These are phyloP conservation scores for Ophiosphaerella korrae DNA, from an alignment of 2,329 filamentous ascomycete genomes.

Conservation along the genomic window DNA sequence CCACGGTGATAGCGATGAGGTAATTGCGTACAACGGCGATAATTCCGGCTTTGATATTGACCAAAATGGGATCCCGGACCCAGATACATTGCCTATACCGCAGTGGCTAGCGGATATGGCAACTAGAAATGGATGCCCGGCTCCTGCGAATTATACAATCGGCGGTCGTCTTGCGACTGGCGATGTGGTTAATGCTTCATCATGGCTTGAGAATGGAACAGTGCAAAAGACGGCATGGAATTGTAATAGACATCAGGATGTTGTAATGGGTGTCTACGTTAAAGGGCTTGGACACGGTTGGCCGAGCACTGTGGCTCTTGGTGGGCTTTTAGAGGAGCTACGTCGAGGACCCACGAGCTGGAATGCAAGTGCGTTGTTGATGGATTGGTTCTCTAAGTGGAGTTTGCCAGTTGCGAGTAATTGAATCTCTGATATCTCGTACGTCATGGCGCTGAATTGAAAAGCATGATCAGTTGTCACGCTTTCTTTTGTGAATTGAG, in stretches of 20 bases:
- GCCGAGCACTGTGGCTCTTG: slow-evolving; percentile 20
- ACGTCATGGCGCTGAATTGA: too few relatives aligned
- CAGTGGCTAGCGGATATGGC: slow-evolving; percentile 20
- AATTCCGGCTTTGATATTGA: slow-evolving; percentile 2
- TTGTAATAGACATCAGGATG: slow-evolving; percentile 17
- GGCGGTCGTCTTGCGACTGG: too few relatives aligned
- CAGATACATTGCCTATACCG: slow-evolving; percentile 19
- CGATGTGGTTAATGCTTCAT: background rate
- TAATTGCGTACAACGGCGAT: slow-evolving; percentile 30
- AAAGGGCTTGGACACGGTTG: slow-evolving; percentile 31
- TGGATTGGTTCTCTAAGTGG: slow-evolving; percentile 29
- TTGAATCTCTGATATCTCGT: too few relatives aligned
- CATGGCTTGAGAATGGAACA: slow-evolving; percentile 12
- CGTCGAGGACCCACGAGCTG: slow-evolving; percentile 23
- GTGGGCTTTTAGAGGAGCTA: slow-evolving; percentile 24
- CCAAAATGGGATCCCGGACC: slow-evolving; percentile 1
- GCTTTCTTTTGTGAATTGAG: too few relatives aligned
- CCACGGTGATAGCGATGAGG: slow-evolving; percentile 25
- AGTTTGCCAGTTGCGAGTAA: slow-evolving; percentile 3
- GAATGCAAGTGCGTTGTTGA: slow-evolving; percentile 25
- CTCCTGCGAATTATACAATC: background rate
- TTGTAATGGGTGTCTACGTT: slow-evolving; percentile 20
- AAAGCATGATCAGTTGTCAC: too few relatives aligned
- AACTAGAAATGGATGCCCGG: slow-evolving; percentile 9
- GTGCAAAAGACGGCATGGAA: slow-evolving; percentile 19